Conservation (phyloP, 768 basidiomycete genomes). For the Trametes sanguinea region DNA sequence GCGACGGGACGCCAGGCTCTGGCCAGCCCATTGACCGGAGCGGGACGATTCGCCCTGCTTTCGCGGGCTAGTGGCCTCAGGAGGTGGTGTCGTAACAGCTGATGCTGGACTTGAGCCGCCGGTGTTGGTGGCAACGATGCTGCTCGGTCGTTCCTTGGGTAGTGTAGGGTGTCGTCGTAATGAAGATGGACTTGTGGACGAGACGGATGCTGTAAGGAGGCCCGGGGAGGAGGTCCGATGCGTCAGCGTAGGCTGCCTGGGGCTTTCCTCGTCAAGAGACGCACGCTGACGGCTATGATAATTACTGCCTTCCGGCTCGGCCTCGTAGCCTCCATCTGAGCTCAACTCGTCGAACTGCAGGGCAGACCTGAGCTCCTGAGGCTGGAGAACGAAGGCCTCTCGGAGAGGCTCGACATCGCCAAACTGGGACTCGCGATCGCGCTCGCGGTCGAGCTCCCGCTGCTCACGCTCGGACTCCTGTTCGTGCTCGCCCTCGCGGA, state of each 20-base stretch:
- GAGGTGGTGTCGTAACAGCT: conserved; percentile 47
- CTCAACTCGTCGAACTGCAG: conserved; percentile 70
- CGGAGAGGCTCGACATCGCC: conserved; percentile 43
- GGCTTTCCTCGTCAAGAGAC: conserved; percentile 51
- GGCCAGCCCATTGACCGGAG: conserved; percentile 54
- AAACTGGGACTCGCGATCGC: conserved; percentile 57
- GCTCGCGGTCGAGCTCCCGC: conserved; percentile 47
- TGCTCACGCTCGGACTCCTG: conserved; percentile 65
- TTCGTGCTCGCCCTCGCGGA: conserved; percentile 72
- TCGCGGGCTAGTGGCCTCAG: conserved; percentile 65
- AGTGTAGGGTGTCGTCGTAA: conserved; percentile 65
- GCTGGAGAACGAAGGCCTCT: conserved; percentile 62
- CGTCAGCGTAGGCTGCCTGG: conserved; percentile 45
- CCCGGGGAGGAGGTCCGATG: conserved; percentile 57
- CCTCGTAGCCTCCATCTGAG: conserved; percentile 84
- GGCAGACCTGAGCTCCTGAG: conserved; percentile 55
- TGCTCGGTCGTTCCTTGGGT: conserved; percentile 66
- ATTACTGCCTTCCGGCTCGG: conserved; percentile 64
- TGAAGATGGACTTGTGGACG: conserved; percentile 68
- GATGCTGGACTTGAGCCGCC: conserved; percentile 58
- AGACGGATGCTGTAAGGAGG: conserved; percentile 64
- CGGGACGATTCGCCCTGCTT: conserved; percentile 53
- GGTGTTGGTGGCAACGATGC: conserved; percentile 51
- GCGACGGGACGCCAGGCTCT: conserved; percentile 63
- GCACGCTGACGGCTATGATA: conserved; percentile 67